A percentile compares a stretch with the other conserved stretches of the same genome.
Conservation (phyloP, 169 alveolate genomes). For the Eimeria maxima region DNA sequence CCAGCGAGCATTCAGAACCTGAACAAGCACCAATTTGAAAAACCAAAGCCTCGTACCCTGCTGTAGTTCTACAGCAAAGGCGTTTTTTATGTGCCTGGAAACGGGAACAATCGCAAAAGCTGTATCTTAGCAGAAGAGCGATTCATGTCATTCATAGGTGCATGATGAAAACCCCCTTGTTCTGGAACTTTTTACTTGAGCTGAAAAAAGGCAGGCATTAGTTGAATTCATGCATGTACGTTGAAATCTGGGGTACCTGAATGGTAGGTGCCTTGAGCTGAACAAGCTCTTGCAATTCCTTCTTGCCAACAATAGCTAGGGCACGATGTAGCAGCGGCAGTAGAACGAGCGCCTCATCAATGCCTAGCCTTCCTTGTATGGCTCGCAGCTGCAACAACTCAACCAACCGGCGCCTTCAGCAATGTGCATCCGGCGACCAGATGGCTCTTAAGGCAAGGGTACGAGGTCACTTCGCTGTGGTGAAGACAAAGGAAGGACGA, state of each 20-base stretch:
- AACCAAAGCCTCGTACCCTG: neutral
- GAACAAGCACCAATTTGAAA: neutral
- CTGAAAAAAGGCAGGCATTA: neutral
- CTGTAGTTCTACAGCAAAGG: neutral
- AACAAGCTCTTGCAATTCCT: conserved; percentile 32
- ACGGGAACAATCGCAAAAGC: neutral
- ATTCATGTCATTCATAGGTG: neutral
- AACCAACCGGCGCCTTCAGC: neutral
- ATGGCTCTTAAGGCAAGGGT: neutral
- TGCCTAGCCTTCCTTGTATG: conserved; percentile 68
- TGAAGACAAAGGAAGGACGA: neutral
- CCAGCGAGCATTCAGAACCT: conserved; percentile 60
- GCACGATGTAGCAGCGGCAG: conserved; percentile 72
- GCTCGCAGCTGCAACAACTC: conserved; percentile 78
- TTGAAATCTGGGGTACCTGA: conserved; percentile 9
- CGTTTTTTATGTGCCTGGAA: neutral
- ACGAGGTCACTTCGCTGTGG: neutral
- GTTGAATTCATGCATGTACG: neutral
- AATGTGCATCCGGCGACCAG: too few species aligned
- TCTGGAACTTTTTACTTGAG: neutral
- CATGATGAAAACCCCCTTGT: neutral
- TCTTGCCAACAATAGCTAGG: conserved; percentile 19
- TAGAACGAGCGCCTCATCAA: conserved; percentile 80
- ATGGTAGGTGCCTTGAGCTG: conserved; percentile 43
- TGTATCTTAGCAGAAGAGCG: neutral